A percentile compares a stretch with the other conserved stretches of the same genome.
Evolutionary conservation across 2,329 filamentous ascomycete genomes (phyloP).

Genomic region (Coniella lustricola): DNA sequence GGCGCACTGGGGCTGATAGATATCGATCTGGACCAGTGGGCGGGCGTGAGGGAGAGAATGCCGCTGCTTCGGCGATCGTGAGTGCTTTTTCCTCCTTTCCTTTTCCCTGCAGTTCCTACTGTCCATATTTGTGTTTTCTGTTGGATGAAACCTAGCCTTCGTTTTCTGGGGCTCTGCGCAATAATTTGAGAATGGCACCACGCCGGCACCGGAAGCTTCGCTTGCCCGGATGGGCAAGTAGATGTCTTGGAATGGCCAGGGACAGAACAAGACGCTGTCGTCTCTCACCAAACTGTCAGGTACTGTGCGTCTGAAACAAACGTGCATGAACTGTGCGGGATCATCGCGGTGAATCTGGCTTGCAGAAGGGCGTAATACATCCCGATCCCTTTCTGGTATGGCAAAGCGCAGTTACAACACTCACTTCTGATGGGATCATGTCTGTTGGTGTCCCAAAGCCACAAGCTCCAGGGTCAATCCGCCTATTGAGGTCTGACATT

Average conservation of each 20-base stretch:
- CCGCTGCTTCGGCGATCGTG: slow-evolving; percentile 45
- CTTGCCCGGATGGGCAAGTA: neutral
- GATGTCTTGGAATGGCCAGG: neutral
- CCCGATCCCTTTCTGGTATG: neutral
- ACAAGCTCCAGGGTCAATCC: no score
- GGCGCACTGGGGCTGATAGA: slow-evolving; percentile 48
- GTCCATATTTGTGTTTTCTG: neutral
- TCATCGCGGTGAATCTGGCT: neutral
- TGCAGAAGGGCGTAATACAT: neutral
- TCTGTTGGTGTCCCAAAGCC: no score
- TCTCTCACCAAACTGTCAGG: neutral
- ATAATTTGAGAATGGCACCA: neutral
- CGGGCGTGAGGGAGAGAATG: slow-evolving; percentile 44
- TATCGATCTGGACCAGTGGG: slow-evolving; percentile 41
- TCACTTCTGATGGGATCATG: no score
- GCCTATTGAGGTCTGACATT: no score
- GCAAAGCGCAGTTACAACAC: no score
- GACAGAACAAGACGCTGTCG: neutral
- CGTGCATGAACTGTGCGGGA: slow-evolving; percentile 4
- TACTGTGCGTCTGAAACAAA: slow-evolving; percentile 1
- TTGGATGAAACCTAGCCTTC: no score
- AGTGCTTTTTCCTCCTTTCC: slow-evolving; percentile 25
- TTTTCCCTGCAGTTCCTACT: neutral
- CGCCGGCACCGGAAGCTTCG: neutral
- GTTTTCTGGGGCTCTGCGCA: neutral